Percentiles rank a stretch among this genome's conserved stretches.
phyloP scores from a whole-genome alignment of 2,329 filamentous ascomycete genomes.

The Hypomyces rosellus region DNA sequence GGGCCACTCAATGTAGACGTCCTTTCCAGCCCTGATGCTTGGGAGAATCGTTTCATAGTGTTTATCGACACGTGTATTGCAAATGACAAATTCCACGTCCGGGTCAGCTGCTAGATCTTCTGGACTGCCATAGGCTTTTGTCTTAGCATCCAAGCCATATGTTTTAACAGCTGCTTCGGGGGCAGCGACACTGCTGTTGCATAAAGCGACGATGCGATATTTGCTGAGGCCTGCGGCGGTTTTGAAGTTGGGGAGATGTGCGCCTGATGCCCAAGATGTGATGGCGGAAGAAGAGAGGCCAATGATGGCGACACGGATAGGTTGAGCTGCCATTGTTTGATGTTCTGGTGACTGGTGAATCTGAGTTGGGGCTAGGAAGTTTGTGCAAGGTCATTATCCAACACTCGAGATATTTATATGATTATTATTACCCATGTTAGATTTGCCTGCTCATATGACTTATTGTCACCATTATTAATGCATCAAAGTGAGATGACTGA shows the following conservation, averaged over 20 bases:
- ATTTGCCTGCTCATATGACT: too few relatives aligned
- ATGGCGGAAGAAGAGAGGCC: slow-evolving; percentile 3
- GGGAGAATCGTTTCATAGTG: slow-evolving; percentile 37
- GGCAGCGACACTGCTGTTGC: slow-evolving; percentile 37
- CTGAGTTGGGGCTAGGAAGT: too few relatives aligned
- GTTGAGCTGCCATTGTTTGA: too few relatives aligned
- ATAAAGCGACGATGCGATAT: slow-evolving; percentile 40
- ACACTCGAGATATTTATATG: too few relatives aligned
- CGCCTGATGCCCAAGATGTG: neutral
- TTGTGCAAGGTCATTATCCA: too few relatives aligned
- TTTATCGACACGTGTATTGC: slow-evolving; percentile 41
- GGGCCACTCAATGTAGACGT: slow-evolving; percentile 48
- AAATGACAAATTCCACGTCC: slow-evolving; percentile 44
- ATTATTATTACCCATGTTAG: too few relatives aligned
- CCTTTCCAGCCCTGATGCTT: slow-evolving; percentile 40
- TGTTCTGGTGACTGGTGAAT: too few relatives aligned
- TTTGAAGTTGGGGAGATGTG: slow-evolving; percentile 3
- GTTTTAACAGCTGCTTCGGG: slow-evolving; percentile 32
- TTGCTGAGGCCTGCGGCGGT: neutral
- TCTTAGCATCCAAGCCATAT: slow-evolving; percentile 30
- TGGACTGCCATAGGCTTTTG: slow-evolving; percentile 39
- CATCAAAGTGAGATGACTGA: too few relatives aligned
- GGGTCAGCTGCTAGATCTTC: slow-evolving; percentile 31
- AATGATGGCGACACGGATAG: neutral
- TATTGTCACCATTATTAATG: too few relatives aligned